Percentiles rank a stretch among this genome's conserved stretches.
Evolutionary conservation across 495 filamentous ascomycete genomes (phyloP).

Genomic region (Hypoxylon perforatum): DNA sequence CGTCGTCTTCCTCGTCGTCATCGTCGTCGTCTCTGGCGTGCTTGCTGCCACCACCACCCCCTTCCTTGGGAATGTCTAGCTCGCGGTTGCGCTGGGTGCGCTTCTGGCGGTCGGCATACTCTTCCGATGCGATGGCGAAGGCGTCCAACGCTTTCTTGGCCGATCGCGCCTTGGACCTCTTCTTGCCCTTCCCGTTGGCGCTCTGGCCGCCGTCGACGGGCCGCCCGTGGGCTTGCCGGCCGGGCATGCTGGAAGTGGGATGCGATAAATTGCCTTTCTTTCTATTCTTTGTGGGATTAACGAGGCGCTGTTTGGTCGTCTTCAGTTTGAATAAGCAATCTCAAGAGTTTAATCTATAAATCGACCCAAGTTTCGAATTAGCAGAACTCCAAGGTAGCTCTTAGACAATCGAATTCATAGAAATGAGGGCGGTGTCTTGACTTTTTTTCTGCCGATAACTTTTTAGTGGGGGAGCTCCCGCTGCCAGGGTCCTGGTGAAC

Average conservation of each 20-base stretch:
- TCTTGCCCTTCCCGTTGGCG: constrained; percentile 58
- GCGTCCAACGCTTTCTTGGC: constrained; percentile 78
- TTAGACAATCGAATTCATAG: constrained; percentile 25
- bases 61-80: constrained; percentile 50
- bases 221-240: constrained; percentile 71
- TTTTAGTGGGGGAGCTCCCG: constrained; percentile 38
- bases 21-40: constrained; percentile 60
- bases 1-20: constrained; percentile 65
- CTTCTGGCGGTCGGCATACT: constrained; percentile 53
- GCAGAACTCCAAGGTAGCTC: background rate
- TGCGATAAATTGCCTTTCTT: background rate
- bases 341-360: background rate
- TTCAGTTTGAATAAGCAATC: background rate
- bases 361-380: background rate
- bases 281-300: background rate
- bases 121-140: constrained; percentile 80
- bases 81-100: constrained; percentile 57
- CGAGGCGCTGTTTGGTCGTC: background rate
- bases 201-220: constrained; percentile 52
- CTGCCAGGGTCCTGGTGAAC: constrained; percentile 3
- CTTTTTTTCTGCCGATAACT: constrained; percentile 45
- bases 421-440: constrained; percentile 35
- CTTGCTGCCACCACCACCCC: constrained; percentile 46
- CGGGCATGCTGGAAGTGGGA: constrained; percentile 66
- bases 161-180: constrained; percentile 55